These are phyloP conservation scores for Nephelium lappaceum DNA, from an alignment of 345 rosid species.

Conservation along the genomic window DNA sequence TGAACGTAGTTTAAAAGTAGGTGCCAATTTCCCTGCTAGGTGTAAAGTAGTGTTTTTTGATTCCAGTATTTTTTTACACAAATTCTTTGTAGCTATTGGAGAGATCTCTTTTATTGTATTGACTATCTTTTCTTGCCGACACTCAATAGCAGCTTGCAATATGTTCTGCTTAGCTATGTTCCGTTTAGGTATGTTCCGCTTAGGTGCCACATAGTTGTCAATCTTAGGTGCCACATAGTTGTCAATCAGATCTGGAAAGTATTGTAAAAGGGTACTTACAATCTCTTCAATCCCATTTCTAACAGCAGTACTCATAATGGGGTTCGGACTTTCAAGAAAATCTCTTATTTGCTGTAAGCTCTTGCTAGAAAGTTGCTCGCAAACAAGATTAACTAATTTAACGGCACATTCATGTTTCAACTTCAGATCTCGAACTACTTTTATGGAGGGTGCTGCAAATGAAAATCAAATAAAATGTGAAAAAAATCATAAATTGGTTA, in stretches of 20 bases:
- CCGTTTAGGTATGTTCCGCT: too few relatives aligned
- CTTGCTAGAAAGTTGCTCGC: background rate
- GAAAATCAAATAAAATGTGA: background rate
- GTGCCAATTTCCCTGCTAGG: background rate
- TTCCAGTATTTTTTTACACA: background rate
- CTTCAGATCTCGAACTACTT: background rate
- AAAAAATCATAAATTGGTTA: too few relatives aligned
- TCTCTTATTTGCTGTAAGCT: rapidly evolving
- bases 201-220: background rate
- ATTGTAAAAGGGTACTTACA: background rate
- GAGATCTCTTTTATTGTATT: background rate
- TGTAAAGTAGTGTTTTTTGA: background rate
- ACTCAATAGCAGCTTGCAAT: constrained; percentile 17
- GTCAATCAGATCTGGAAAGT: background rate
- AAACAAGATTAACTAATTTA: background rate
- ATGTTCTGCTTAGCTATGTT: background rate
- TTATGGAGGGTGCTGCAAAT: background rate
- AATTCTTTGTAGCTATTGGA: background rate
- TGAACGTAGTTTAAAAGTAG: background rate
- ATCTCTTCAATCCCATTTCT: background rate
- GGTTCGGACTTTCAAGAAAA: background rate
- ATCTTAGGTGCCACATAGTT: too few relatives aligned
- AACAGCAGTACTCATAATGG: background rate
- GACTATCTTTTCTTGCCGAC: background rate
- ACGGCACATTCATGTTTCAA: background rate